Percentiles rank a stretch among this genome's conserved stretches.
phyloP scores from a whole-genome alignment of 345 rosid genomes.

The Salix caprea region DNA sequence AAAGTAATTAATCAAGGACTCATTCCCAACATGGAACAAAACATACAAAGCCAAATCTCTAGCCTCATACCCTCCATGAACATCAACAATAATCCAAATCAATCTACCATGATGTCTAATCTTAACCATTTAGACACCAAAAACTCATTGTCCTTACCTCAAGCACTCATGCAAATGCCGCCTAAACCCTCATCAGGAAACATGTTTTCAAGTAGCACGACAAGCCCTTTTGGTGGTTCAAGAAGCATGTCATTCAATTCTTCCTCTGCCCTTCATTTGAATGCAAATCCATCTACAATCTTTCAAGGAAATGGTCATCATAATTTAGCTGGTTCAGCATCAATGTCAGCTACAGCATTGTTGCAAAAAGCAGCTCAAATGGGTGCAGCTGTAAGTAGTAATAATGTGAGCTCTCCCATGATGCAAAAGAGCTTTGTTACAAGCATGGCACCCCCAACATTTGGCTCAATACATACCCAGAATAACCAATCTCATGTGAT shows the following conservation, averaged over 20 bases:
- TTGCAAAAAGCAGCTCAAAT: constrained; percentile 56
- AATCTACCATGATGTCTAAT: constrained; percentile 14
- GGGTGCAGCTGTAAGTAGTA: constrained; percentile 37
- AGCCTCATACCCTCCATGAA: constrained; percentile 18
- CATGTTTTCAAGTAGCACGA: constrained; percentile 10
- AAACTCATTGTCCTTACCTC: constrained; percentile 15
- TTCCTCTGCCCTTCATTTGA: constrained; percentile 24
- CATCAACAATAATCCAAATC: constrained; percentile 12
- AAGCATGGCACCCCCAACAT: constrained; percentile 30
- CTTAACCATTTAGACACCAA: constrained; percentile 11
- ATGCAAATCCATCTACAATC: constrained; percentile 14
- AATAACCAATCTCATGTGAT: constrained; percentile 4
- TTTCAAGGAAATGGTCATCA: constrained; percentile 19
- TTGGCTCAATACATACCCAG: constrained; percentile 8
- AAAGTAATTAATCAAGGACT: constrained; percentile 15
- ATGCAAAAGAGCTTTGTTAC: constrained; percentile 15
- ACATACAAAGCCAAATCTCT: constrained; percentile 12
- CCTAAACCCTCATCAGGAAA: constrained; percentile 16
- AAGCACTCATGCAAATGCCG: constrained; percentile 16
- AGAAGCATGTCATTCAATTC: background rate
- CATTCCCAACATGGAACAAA: constrained; percentile 8
- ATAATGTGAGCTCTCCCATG: constrained; percentile 19
- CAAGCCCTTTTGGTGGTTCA: constrained; percentile 11
- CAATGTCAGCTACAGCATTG: constrained; percentile 54
- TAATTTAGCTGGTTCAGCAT: constrained; percentile 13